Evolutionary conservation across 1,284 basidiomycete species (phyloP).

Genomic region (Leccinum angustisporum): DNA sequence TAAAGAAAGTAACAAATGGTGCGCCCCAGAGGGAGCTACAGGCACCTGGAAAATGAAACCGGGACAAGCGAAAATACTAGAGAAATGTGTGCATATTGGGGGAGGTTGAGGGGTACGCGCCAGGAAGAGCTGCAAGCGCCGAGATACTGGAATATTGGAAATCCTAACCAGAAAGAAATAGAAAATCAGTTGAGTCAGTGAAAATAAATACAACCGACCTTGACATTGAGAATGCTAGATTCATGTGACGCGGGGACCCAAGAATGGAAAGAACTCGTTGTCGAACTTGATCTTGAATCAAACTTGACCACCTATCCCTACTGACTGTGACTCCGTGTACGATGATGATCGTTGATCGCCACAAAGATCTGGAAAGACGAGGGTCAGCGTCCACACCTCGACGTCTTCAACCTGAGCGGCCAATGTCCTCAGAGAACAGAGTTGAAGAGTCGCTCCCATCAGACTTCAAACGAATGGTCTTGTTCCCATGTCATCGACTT

Average conservation of each 20-base stretch:
- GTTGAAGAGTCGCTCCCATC: background rate
- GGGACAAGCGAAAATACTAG: background rate
- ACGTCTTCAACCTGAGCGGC: background rate
- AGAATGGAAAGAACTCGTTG: background rate
- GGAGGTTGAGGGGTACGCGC: background rate
- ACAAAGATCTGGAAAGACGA: background rate
- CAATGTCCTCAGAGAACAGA: background rate
- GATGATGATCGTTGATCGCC: background rate
- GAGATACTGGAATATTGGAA: background rate
- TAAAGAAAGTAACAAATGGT: background rate
- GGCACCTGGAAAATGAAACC: background rate
- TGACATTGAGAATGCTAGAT: background rate
- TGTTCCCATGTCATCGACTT: slow-evolving; percentile 1
- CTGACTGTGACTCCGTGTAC: background rate
- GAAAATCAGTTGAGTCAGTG: background rate
- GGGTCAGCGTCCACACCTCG: background rate
- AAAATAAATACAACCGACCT: background rate
- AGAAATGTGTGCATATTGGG: background rate
- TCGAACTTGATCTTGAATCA: background rate
- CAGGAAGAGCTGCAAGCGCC: background rate
- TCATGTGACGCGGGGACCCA: background rate
- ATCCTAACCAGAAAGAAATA: background rate
- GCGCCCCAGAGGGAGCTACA: background rate
- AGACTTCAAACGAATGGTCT: background rate
- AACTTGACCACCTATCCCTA: background rate